Evolutionary conservation across 176 grass and related monocot genomes (phyloP).

Genomic region (Aegilops bicornis): DNA sequence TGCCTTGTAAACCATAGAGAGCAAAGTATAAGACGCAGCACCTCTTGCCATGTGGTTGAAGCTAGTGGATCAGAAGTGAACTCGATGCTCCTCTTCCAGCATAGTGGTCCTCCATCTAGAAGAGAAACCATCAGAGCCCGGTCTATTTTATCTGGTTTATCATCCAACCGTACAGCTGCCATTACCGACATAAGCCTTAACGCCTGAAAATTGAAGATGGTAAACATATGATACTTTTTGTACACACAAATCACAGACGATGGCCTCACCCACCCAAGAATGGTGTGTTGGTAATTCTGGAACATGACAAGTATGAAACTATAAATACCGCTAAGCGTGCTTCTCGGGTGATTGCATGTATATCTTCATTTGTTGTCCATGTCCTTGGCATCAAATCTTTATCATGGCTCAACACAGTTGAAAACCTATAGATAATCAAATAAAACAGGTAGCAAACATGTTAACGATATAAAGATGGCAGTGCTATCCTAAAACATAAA

Average conservation of each 20-base stretch:
- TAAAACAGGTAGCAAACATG: slow-evolving; percentile 16
- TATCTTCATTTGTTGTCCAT: slow-evolving; percentile 81
- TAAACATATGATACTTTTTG: slow-evolving; percentile 24
- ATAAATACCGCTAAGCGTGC: slow-evolving; percentile 59
- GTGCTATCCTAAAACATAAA: not conserved
- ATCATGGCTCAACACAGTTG: slow-evolving; percentile 68
- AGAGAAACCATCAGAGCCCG: slow-evolving; percentile 51
- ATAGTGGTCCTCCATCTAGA: slow-evolving; percentile 52
- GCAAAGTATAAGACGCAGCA: slow-evolving; percentile 16
- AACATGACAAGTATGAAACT: slow-evolving; percentile 1
- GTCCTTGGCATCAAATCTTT: slow-evolving; percentile 77
- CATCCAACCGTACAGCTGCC: slow-evolving; percentile 66
- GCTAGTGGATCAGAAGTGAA: slow-evolving; percentile 63
- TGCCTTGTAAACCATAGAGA: slow-evolving; percentile 8
- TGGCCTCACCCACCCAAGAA: not conserved
- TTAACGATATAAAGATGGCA: slow-evolving; percentile 3
- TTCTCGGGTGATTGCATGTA: slow-evolving; percentile 76
- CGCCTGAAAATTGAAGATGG: slow-evolving; percentile 60
- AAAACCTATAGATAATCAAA: slow-evolving; percentile 60
- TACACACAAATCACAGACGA: slow-evolving; percentile 8
- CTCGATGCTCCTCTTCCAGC: slow-evolving; percentile 45
- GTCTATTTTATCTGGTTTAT: slow-evolving; percentile 76
- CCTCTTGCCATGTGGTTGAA: slow-evolving; percentile 87
- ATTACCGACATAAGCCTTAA: slow-evolving; percentile 72
- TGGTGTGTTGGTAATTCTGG: not conserved